Evolutionary conservation across 495 filamentous ascomycete genomes (phyloP), one percentile per base, ranked within the genome.

Genomic region (Haplographium delicatum): DNA sequence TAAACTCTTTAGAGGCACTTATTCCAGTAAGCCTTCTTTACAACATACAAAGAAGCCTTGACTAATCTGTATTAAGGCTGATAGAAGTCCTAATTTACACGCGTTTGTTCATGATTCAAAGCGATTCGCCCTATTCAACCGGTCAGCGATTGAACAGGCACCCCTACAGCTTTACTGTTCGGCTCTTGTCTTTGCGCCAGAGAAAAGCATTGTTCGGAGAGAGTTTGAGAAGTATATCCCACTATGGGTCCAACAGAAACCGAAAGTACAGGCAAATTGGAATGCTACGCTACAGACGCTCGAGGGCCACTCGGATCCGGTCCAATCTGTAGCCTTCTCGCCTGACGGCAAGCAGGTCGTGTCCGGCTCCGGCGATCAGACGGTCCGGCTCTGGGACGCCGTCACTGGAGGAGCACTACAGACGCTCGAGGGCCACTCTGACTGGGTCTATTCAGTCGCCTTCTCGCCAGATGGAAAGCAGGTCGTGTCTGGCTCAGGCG

Each of bases 31-130:
- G 35, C 20, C 23, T 1, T n/a, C 16, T 39, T 1, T 39, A 10
- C 18, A 1, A n/a, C 7, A 39, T 39, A 11, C 18, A 39, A 28
- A 25, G 11, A 10, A 39, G 2, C 18, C 35, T 19, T 31, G 13
- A 31, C 13, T 31, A 19, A 19, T 16, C 18, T 19, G 35, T 39
- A 10, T 16, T n/a, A n/a, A 39, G 33, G 16, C 16, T 1, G 18
- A 1, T 39, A 39, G 15, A 39, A 39, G 1, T 16, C 35, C 35
- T 7, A 16, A 39, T 39, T 11, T 1, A 1, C 35, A 39, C 2
- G 35, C 35, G 18, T 39, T 41, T 45, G n/a, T 23, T 2, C 33
- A 41, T 28, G 33, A 20, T 50, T n/a, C n/a, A n/a, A n/a, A n/a
- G n/a, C n/a, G n/a, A 31, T 31, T 31, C 13, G 28, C 28, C 28